Evolutionary conservation across 164 flowering plant species (phyloP).

Genomic region (Litsea cubeba): DNA sequence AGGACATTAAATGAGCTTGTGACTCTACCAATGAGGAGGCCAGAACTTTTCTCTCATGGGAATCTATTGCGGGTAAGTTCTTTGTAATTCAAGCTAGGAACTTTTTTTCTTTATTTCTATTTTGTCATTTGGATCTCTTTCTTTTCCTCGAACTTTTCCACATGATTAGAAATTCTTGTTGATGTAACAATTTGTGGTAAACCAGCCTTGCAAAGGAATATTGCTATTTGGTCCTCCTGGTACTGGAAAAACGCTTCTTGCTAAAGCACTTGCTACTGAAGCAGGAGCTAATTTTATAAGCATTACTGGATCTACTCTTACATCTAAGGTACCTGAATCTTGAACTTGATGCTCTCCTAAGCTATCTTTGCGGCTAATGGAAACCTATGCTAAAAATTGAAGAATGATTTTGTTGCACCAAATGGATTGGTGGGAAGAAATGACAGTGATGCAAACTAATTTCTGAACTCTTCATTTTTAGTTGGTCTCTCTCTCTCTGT

Average conservation of each 20-base stretch:
- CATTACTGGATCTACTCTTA: slow-evolving; percentile 95
- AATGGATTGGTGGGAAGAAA: no score
- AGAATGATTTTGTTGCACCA: background rate
- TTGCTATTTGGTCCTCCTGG: slow-evolving; percentile 99
- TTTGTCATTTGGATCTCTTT: background rate
- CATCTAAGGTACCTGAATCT: slow-evolving; percentile 66
- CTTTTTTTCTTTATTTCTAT: background rate
- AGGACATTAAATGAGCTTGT: slow-evolving; percentile 89
- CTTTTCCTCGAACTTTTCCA: background rate
- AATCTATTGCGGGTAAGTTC: slow-evolving; percentile 77
- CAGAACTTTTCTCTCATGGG: slow-evolving; percentile 90
- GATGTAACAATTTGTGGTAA: slow-evolving; percentile 2
- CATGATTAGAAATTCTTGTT: background rate
- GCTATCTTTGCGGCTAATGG: background rate
- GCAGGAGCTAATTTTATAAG: slow-evolving; percentile 98
- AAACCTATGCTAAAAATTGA: background rate
- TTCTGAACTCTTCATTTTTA: no score
- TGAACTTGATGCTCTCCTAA: background rate
- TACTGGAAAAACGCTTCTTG: slow-evolving; percentile 98
- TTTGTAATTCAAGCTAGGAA: background rate
- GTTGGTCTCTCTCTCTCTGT: no score
- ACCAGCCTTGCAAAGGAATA: slow-evolving; percentile 98
- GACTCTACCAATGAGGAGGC: slow-evolving; percentile 97
- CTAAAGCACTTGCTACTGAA: slow-evolving; percentile 99
- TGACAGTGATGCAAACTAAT: no score